Evolutionary conservation across 1,284 basidiomycete genomes (phyloP).

Genomic region (Ceratobasidium sp.): DNA sequence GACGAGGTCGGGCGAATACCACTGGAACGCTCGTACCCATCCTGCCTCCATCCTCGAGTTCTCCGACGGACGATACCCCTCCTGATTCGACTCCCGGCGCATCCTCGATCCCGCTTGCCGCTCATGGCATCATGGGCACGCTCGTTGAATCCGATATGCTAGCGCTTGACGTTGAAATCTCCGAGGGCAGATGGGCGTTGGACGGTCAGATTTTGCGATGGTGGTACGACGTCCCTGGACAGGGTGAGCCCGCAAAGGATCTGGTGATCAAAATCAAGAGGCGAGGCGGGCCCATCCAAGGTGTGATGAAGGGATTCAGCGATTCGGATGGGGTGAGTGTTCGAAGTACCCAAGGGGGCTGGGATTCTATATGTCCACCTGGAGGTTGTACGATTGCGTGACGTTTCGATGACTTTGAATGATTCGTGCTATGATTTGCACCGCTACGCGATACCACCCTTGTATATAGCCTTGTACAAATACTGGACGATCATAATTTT

Average conservation of each 20-base stretch:
- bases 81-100: neutral
- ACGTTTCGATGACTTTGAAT: too few relatives aligned
- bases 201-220: constrained; percentile 76
- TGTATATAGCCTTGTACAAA: too few relatives aligned
- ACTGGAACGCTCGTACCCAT: constrained; percentile 19
- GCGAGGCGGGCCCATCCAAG: constrained; percentile 64
- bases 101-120: neutral
- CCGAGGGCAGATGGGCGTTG: constrained; percentile 65
- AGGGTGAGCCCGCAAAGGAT: constrained; percentile 52
- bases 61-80: neutral
- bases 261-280: constrained; percentile 72
- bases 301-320: constrained; percentile 37
- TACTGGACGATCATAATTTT: too few relatives aligned
- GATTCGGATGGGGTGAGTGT: constrained; percentile 10
- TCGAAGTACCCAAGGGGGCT: neutral
- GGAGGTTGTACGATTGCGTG: constrained; percentile 33
- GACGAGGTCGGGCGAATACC: constrained; percentile 22
- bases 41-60: neutral
- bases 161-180: constrained; percentile 57
- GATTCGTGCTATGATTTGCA: too few relatives aligned
- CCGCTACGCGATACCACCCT: too few relatives aligned
- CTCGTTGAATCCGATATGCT: constrained; percentile 40
- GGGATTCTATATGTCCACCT: constrained; percentile 29
- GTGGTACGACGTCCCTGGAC: constrained; percentile 77
- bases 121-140: constrained; percentile 19